Conservation (phyloP, 768 basidiomycete genomes). For the Rhizopogon vulgaris region DNA sequence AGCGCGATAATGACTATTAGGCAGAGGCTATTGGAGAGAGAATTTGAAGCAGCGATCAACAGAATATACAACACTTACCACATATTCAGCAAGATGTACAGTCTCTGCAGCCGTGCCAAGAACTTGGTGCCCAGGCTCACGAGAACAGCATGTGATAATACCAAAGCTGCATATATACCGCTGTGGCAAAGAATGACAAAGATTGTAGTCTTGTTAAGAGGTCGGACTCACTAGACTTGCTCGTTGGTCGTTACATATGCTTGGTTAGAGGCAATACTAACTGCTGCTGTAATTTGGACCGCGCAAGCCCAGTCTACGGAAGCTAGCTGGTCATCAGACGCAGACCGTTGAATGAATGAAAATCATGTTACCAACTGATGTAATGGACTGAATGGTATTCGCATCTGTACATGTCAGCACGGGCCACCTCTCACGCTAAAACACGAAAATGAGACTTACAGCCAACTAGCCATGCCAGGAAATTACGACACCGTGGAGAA, state of each 20-base stretch:
- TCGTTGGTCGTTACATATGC: conserved; percentile 35
- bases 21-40: neutral
- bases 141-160: conserved; percentile 53
- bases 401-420: conserved; percentile 27
- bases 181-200: conserved; percentile 36
- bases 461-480: conserved; percentile 50
- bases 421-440: neutral
- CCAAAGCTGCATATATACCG: conserved; percentile 54
- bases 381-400: conserved; percentile 45
- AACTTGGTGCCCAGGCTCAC: conserved; percentile 60
- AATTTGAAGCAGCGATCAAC: neutral
- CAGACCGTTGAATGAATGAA: neutral
- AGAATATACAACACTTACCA: conserved; percentile 14
- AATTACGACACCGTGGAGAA: conserved; percentile 35
- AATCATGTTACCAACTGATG: conserved; percentile 17
- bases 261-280: conserved; percentile 32
- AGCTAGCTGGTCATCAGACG: conserved; percentile 18
- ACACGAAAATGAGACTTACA: conserved; percentile 26
- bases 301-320: conserved; percentile 60
- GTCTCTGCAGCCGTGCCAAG: conserved; percentile 59
- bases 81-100: conserved; percentile 37
- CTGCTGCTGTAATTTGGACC: conserved; percentile 49
- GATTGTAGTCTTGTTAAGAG: neutral
- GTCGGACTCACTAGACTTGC: conserved; percentile 38
- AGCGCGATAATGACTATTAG: conserved; percentile 34